phyloP scores from a whole-genome alignment of 768 basidiomycete genomes.

The Guyanaporus albipodus region DNA sequence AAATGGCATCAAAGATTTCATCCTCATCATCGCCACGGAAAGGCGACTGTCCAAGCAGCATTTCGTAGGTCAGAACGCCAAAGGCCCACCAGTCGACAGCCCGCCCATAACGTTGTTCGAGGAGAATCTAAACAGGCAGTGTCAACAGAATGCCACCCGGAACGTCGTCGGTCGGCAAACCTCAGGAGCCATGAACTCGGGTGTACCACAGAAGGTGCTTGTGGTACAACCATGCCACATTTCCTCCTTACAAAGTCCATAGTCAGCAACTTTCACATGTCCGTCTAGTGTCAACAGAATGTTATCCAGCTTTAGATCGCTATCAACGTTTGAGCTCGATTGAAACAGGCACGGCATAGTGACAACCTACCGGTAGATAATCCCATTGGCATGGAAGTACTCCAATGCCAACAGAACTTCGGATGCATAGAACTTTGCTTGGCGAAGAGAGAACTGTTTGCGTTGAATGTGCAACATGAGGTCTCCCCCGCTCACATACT shows the following conservation, averaged over 20 bases:
- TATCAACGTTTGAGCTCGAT: constrained; percentile 29
- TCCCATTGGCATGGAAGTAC: constrained; percentile 98
- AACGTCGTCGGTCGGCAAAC: constrained; percentile 42
- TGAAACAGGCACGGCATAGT: not conserved
- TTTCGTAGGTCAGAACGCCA: constrained; percentile 97
- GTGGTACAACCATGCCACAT: constrained; percentile 98
- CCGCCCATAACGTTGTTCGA: constrained; percentile 98
- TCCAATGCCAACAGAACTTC: constrained; percentile 95
- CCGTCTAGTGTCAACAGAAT: constrained; percentile 95
- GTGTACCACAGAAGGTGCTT: constrained; percentile 98
- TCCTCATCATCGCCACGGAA: constrained; percentile 99
- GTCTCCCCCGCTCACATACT: constrained; percentile 98
- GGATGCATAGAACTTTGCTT: constrained; percentile 98
- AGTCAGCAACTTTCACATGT: constrained; percentile 98
- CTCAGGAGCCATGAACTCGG: constrained; percentile 99
- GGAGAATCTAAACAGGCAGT: constrained; percentile 66
- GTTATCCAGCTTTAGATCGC: constrained; percentile 97
- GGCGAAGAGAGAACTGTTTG: constrained; percentile 96
- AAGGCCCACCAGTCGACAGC: constrained; percentile 99
- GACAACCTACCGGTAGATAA: constrained; percentile 85
- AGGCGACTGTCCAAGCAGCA: constrained; percentile 97
- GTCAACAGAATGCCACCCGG: constrained; percentile 1
- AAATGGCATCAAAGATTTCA: constrained; percentile 98
- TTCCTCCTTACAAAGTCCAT: constrained; percentile 98
- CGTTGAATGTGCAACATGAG: constrained; percentile 99